Percentiles rank a stretch among this genome's conserved stretches.
Conservation (phyloP, 2,329 filamentous ascomycete species). For the Aspergillus transmontanensis region DNA sequence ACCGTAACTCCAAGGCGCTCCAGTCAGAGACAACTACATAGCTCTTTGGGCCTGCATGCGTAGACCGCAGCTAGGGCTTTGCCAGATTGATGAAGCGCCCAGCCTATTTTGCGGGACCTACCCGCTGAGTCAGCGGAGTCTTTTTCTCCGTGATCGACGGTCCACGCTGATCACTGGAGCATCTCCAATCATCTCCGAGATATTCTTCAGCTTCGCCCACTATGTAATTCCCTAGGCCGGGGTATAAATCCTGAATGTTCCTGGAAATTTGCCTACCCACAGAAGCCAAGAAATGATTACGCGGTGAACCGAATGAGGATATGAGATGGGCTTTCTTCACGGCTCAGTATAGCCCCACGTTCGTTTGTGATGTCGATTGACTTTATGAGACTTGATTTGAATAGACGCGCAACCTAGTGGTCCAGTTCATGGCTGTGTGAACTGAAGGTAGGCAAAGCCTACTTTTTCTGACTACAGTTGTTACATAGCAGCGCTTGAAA, state of each 20-base stretch:
- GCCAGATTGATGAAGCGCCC: not conserved
- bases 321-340: not conserved
- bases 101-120: not conserved
- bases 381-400: not conserved
- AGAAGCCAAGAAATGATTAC: not conserved
- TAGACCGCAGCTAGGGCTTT: not conserved
- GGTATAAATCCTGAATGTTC: not conserved
- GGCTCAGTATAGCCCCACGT: not conserved
- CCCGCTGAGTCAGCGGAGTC: not conserved
- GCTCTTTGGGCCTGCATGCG: no score
- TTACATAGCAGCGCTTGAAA: not conserved
- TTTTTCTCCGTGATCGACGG: not conserved
- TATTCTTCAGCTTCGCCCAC: not conserved
- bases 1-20: not conserved
- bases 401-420: not conserved
- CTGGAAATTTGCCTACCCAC: not conserved
- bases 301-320: not conserved
- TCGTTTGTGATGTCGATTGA: not conserved
- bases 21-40: not conserved
- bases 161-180: not conserved
- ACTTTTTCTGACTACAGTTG: not conserved
- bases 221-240: not conserved
- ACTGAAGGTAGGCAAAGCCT: not conserved
- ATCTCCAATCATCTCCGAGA: not conserved
- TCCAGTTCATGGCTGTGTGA: not conserved